Base-by-base conservation (phyloP, 306 rosid genomes). In the peach (Prunus persica) region DNA sequence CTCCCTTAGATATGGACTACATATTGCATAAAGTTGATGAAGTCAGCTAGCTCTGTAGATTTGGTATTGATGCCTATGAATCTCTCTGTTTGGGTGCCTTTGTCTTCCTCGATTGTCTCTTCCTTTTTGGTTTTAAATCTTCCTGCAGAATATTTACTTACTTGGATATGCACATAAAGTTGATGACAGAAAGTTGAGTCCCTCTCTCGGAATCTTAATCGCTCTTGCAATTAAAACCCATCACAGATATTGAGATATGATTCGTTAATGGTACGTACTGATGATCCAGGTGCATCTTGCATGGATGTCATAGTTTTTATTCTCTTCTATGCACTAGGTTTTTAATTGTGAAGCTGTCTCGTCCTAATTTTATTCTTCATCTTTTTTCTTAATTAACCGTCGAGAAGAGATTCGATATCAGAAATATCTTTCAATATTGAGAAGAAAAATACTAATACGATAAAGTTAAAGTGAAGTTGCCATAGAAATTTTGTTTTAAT, bases 1-100 rank as follows among this genome's bases (percentile, higher is more conserved):
- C 43, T 43, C 73, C 74, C 34, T 67, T 8, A 52, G 84, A 81
- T 81, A 81, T 71, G 78, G 84, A 54, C 81, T 81, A 81, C 65
- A 46, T 8, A 11, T 34, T 34, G 34, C 28, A 49, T 25, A 46
- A 22, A 52, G 52, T 70, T 62, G 30, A 43, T 69, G 46, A 63
- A 65, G 56, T 65, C 62, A 30, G 41, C 51, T 34, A 34, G 43
- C 43, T 34, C 43, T 47, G 45, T 20, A 50, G 69, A 76, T 72
- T 58, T 32, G 76, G 78, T 0, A 75, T 69, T 58, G 64, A 82
- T 82, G 32, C 82, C 4, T 4, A 4, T 32, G 19, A 34, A 69
- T 30, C 27, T 61, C 8, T 16, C 6, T 47, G 15, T 47, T 11
- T 47, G 65, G 61, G 55, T n/a, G 52, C 16, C 63, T 2, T 5